A percentile compares a stretch with the other conserved stretches of the same genome.
Conservation (phyloP, 1,284 basidiomycete genomes). For the Veloporphyrellus conicus region DNA sequence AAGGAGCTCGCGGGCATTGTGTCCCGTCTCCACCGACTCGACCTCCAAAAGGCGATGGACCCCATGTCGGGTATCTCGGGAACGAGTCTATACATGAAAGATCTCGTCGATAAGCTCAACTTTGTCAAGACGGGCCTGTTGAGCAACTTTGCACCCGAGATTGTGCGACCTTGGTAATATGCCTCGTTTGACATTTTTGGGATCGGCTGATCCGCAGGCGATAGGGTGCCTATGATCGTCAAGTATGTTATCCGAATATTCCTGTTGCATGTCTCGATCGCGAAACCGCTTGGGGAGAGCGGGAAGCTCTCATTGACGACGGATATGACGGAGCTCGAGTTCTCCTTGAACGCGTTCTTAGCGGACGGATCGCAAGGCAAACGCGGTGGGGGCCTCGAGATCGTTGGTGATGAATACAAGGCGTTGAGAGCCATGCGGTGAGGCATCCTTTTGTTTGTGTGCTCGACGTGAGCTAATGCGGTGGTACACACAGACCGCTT, state of each 20-base stretch:
- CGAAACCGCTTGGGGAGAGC: constrained; percentile 80
- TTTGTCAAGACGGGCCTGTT: constrained; percentile 78
- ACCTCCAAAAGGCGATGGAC: constrained; percentile 71
- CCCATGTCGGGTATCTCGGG: constrained; percentile 60
- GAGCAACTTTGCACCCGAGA: constrained; percentile 67
- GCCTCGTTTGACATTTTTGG: too few relatives aligned
- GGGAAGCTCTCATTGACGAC: constrained; percentile 89
- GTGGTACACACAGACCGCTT: constrained; percentile 54
- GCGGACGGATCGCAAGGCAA: constrained; percentile 54
- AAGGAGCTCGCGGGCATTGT: constrained; percentile 77
- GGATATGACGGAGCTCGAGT: constrained; percentile 95
- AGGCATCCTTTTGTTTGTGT: constrained; percentile 21
- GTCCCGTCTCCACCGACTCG: constrained; percentile 75
- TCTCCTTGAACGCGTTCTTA: constrained; percentile 78
- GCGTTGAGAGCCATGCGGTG: constrained; percentile 78
- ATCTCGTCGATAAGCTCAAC: constrained; percentile 78
- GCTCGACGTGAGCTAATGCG: not conserved
- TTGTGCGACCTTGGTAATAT: constrained; percentile 64
- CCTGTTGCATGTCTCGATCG: constrained; percentile 85
- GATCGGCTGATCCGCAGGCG: constrained; percentile 5
- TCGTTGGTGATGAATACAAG: constrained; percentile 76
- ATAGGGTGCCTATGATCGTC: constrained; percentile 65
- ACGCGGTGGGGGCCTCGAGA: constrained; percentile 62
- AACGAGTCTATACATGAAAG: constrained; percentile 83
- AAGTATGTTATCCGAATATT: constrained; percentile 79